Percentiles rank a stretch among this genome's conserved stretches.
Evolutionary conservation across 2,329 filamentous ascomycete genomes (phyloP).

Genomic region (Diaporthe ilicicola): DNA sequence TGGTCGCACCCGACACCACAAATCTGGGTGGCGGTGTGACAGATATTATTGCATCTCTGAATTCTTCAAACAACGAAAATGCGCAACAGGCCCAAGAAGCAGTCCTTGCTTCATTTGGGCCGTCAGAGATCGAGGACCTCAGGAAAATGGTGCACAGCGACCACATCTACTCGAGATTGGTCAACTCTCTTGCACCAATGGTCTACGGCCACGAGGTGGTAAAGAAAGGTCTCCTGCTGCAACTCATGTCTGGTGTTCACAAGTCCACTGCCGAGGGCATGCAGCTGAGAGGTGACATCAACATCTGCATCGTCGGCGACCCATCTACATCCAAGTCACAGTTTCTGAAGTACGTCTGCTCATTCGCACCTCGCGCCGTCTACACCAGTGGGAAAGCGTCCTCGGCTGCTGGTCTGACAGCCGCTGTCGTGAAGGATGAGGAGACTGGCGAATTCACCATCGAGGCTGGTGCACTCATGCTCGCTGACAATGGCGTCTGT

Average conservation of each 20-base stretch:
- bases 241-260: constrained; percentile 94
- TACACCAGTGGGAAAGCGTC: constrained; percentile 99
- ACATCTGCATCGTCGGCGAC: constrained; percentile 97
- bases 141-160: constrained; percentile 93
- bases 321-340: constrained; percentile 98
- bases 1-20: constrained; percentile 90
- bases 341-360: constrained; percentile 97
- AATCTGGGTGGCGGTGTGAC: constrained; percentile 81
- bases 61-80: constrained; percentile 73
- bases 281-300: constrained; percentile 95
- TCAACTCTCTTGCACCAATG: constrained; percentile 94
- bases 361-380: constrained; percentile 93
- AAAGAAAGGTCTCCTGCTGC: constrained; percentile 94
- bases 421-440: constrained; percentile 96
- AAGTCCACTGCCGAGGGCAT: constrained; percentile 94
- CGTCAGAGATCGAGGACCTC: constrained; percentile 88
- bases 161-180: constrained; percentile 91
- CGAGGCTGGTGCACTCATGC: constrained; percentile 96
- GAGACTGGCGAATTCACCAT: constrained; percentile 99
- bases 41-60: constrained; percentile 87
- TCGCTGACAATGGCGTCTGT: constrained; percentile 96
- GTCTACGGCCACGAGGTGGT: constrained; percentile 98
- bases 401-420: constrained; percentile 95
- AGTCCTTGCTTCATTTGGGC: constrained; percentile 85
- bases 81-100: constrained; percentile 90